Percentiles rank a stretch among this genome's conserved stretches.
Conservation (phyloP, 495 filamentous ascomycete species). For the Podospora conica region DNA sequence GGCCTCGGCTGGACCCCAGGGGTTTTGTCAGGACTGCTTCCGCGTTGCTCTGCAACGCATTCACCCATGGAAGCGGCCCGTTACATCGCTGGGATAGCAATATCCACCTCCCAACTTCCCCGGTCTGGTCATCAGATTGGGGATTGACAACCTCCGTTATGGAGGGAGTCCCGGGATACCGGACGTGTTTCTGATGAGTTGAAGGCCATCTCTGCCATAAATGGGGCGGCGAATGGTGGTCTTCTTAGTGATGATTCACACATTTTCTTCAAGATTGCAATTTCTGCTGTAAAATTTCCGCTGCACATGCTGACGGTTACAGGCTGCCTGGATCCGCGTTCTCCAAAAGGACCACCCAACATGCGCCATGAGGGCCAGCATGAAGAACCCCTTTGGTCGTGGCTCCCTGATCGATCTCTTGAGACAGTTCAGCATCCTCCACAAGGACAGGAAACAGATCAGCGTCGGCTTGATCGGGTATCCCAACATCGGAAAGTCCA, state of each 20-base stretch:
- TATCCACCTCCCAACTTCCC: constrained; percentile 54
- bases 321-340: constrained; percentile 30
- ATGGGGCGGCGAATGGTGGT: constrained; percentile 53
- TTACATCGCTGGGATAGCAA: constrained; percentile 98
- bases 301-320: constrained; percentile 16
- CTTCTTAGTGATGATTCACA: constrained; percentile 99
- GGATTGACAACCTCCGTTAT: constrained; percentile 80
- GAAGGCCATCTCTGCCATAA: constrained; percentile 54
- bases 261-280: constrained; percentile 46
- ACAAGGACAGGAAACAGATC: constrained; percentile 87
- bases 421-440: constrained; percentile 88
- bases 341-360: constrained; percentile 71
- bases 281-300: constrained; percentile 3
- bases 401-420: constrained; percentile 60
- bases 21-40: constrained; percentile 93
- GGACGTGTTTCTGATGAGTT: constrained; percentile 70
- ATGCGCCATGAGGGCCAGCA: constrained; percentile 83
- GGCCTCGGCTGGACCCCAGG: constrained; percentile 43
- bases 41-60: constrained; percentile 33
- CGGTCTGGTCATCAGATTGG: constrained; percentile 50
- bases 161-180: constrained; percentile 68
- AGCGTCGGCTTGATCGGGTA: constrained; percentile 85
- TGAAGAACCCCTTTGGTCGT: constrained; percentile 83
- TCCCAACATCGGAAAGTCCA: constrained; percentile 70
- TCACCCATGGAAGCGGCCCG: constrained; percentile 71